A percentile compares a stretch with the other conserved stretches of the same genome.
phyloP scores from a whole-genome alignment of 2,329 filamentous ascomycete genomes.

The Verticillium klebahnii region DNA sequence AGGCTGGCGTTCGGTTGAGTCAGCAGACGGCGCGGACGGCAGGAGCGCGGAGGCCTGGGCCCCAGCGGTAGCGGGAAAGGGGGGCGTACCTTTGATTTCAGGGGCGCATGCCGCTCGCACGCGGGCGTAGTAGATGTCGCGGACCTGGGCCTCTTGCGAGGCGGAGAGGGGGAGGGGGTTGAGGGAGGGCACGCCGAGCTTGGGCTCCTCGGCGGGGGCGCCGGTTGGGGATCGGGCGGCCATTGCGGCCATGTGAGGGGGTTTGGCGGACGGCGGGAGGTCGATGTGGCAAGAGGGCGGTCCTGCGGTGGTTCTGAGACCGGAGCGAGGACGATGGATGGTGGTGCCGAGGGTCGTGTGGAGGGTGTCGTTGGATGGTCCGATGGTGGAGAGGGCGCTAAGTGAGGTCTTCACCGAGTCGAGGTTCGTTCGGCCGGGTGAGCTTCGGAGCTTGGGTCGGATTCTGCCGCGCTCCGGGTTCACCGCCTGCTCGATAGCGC shows the following conservation, averaged over 20 bases:
- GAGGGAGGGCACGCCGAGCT: slow-evolving; percentile 50
- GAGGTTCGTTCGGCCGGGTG: neutral
- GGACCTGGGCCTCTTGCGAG: slow-evolving; percentile 75
- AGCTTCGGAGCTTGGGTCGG: neutral
- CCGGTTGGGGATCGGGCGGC: slow-evolving; percentile 28
- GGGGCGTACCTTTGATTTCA: slow-evolving; percentile 66
- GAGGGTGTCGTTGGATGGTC: slow-evolving; percentile 1
- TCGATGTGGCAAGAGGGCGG: neutral
- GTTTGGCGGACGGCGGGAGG: neutral
- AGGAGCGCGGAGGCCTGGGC: neutral
- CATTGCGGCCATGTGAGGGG: slow-evolving; percentile 32
- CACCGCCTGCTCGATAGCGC: neutral
- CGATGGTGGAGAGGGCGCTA: slow-evolving; percentile 1
- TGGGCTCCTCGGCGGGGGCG: slow-evolving; percentile 14
- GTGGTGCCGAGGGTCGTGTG: neutral
- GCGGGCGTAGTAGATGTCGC: slow-evolving; percentile 74
- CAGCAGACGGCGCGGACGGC: neutral
- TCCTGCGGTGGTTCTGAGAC: neutral
- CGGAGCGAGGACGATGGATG: neutral
- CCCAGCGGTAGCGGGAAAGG: neutral
- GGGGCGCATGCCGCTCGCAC: slow-evolving; percentile 71
- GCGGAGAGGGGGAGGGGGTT: slow-evolving; percentile 83
- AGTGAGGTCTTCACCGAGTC: slow-evolving; percentile 3
- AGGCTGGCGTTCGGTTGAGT: slow-evolving; percentile 52
- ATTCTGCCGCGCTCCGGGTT: neutral